These are phyloP conservation scores for Hymenoscyphus albidus DNA, from an alignment of 2,329 filamentous ascomycete genomes.

Conservation along the genomic window DNA sequence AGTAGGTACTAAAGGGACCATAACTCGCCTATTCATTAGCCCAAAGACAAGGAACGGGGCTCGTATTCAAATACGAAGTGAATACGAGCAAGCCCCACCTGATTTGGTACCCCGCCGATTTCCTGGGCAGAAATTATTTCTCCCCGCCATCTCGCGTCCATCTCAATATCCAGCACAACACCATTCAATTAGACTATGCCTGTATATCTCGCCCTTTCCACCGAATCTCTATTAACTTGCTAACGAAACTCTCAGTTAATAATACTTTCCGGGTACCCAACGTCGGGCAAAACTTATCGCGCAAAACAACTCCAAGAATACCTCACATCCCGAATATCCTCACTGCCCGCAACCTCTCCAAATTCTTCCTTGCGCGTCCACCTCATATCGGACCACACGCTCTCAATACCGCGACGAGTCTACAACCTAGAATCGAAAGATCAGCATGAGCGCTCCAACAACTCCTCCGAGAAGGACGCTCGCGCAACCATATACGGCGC, in stretches of 20 bases:
- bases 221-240: not conserved
- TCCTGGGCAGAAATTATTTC: not conserved
- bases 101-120: not conserved
- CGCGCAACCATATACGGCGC: slow-evolving; percentile 72
- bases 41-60: too few relatives aligned
- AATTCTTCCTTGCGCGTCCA: slow-evolving; percentile 57
- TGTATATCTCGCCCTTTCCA: not conserved
- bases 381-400: slow-evolving; percentile 68
- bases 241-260: slow-evolving; percentile 50
- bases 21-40: too few relatives aligned
- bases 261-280: slow-evolving; percentile 63
- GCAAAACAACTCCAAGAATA: slow-evolving; percentile 12
- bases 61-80: too few relatives aligned
- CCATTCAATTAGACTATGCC: not conserved
- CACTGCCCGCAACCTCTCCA: slow-evolving; percentile 33
- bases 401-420: slow-evolving; percentile 65
- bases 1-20: too few relatives aligned
- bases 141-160: not conserved
- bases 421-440: slow-evolving; percentile 62
- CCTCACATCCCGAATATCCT: slow-evolving; percentile 40
- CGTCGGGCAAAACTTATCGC: slow-evolving; percentile 53
- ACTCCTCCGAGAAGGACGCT: slow-evolving; percentile 75
- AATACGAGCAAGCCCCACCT: too few relatives aligned
- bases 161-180: not conserved
- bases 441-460: slow-evolving; percentile 64